A percentile compares a stretch with the other conserved stretches of the same genome.
phyloP scores from a whole-genome alignment of 495 filamentous ascomycete genomes.

The Daldinia grandis region DNA sequence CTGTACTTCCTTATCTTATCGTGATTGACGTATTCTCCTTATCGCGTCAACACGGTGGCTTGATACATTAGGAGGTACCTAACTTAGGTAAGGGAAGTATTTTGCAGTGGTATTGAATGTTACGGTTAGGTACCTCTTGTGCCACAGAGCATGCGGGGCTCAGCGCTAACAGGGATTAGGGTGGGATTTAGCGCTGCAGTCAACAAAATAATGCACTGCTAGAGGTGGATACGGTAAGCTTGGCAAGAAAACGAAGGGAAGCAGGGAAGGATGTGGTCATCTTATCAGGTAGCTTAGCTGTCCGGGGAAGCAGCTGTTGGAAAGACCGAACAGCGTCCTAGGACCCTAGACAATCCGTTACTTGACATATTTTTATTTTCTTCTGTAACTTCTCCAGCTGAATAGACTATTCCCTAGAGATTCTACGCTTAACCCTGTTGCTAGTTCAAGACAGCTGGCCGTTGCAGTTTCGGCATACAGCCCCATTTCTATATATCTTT shows the following conservation, averaged over 20 bases:
- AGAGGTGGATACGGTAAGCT: conserved; percentile 22
- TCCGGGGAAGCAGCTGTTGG: conserved; percentile 29
- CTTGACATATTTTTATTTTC: conserved; percentile 13
- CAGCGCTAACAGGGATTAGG: conserved; percentile 1
- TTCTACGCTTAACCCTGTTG: not conserved
- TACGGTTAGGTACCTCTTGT: not conserved
- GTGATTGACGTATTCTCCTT: conserved; percentile 5
- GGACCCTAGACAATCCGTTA: conserved; percentile 12
- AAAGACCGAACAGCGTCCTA: conserved; percentile 26
- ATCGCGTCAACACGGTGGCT: conserved; percentile 6
- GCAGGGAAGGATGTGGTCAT: conserved; percentile 14
- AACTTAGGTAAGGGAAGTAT: no score
- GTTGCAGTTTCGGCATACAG: not conserved
- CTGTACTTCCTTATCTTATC: not conserved
- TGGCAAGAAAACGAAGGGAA: conserved; percentile 28
- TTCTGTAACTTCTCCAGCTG: not conserved
- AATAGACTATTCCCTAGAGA: not conserved
- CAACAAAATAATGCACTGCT: conserved; percentile 28
- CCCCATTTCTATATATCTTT: not conserved
- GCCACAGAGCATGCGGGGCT: conserved; percentile 8
- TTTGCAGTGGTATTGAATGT: not conserved
- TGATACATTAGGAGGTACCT: not conserved
- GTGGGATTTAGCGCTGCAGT: not conserved
- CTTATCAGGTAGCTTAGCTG: conserved; percentile 2
- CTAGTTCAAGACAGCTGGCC: not conserved